Evolutionary conservation across 2,329 filamentous ascomycete genomes (phyloP).

Genomic region (Shiraia sp.): DNA sequence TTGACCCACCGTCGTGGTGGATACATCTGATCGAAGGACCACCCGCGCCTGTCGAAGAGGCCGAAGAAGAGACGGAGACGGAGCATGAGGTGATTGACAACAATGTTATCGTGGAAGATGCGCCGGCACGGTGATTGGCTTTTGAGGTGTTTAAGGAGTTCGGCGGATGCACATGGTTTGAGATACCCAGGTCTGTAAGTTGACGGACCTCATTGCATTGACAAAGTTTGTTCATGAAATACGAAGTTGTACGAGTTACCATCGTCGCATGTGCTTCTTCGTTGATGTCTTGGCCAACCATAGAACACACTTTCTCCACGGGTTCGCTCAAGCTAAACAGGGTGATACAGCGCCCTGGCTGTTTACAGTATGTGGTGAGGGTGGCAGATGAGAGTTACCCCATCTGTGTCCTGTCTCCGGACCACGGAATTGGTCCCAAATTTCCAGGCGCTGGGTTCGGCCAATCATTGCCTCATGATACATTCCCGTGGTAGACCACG

Average conservation of each 20-base stretch:
- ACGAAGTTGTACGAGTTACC: no score
- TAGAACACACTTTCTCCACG: no score
- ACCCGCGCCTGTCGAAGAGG: constrained; percentile 26
- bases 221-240: neutral
- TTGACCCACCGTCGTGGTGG: constrained; percentile 93
- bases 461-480: constrained; percentile 1
- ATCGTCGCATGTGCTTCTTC: no score
- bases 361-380: neutral
- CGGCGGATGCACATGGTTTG: constrained; percentile 21
- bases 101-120: constrained; percentile 12
- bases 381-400: neutral
- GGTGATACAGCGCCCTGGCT: neutral
- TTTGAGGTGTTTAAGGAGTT: constrained; percentile 21
- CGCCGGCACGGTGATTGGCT: constrained; percentile 14
- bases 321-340: no score
- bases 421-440: constrained; percentile 1
- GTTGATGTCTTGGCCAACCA: no score
- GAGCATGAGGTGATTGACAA: constrained; percentile 5
- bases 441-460: neutral
- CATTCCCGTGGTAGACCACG: neutral
- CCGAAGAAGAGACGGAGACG: constrained; percentile 12
- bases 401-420: neutral
- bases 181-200: constrained; percentile 30
- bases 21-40: constrained; percentile 72
- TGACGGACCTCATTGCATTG: neutral